A percentile compares a stretch with the other conserved stretches of the same genome.
These are phyloP conservation scores for Lodderomyces jiufengensis DNA, from an alignment of 1,139 yeast genomes.

Conservation along the genomic window DNA sequence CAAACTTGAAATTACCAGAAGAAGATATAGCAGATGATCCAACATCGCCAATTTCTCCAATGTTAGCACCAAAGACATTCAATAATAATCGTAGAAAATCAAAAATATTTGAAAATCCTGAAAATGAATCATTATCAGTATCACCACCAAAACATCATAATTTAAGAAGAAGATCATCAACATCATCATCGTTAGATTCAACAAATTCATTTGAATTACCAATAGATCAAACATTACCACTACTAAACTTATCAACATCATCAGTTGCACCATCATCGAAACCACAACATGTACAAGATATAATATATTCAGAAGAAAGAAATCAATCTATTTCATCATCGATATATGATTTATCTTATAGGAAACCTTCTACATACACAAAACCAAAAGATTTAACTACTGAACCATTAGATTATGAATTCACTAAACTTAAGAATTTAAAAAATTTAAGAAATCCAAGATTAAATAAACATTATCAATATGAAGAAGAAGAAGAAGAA, in stretches of 20 bases:
- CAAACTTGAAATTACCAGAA: constrained; percentile 12
- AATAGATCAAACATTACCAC: constrained; percentile 39
- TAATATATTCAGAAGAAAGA: constrained; percentile 1
- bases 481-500: constrained; percentile 4
- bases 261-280: constrained; percentile 17
- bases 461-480: constrained; percentile 32
- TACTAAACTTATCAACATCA: constrained; percentile 30
- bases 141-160: not conserved
- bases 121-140: not conserved
- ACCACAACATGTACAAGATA: not conserved
- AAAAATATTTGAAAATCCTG: not conserved
- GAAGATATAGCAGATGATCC: constrained; percentile 19
- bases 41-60: constrained; percentile 13
- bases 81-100: constrained; percentile 11
- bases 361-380: constrained; percentile 15
- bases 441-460: constrained; percentile 34
- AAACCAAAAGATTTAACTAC: constrained; percentile 11
- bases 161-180: not conserved
- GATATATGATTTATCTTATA: constrained; percentile 20
- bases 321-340: constrained; percentile 28
- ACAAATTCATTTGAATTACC: constrained; percentile 19
- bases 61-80: constrained; percentile 5
- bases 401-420: constrained; percentile 8
- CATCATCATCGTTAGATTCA: constrained; percentile 9
- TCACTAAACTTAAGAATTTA: constrained; percentile 17